phyloP scores from a whole-genome alignment of 176 grass and related monocot genomes.

The Oryza glumipatula region DNA sequence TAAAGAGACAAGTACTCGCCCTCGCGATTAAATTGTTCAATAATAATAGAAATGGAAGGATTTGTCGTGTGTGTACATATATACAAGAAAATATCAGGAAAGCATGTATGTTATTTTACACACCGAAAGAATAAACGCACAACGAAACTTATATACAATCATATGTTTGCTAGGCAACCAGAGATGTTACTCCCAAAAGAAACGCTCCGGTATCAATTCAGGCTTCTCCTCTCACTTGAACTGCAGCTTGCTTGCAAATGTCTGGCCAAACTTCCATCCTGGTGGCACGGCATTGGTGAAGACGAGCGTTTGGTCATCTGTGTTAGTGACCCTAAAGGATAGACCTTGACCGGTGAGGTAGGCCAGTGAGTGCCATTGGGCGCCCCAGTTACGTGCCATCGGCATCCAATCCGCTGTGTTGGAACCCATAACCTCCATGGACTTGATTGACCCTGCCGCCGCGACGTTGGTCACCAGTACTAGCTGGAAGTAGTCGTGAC shows the following conservation, averaged over 20 bases:
- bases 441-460: conserved; percentile 38
- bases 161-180: too few relatives aligned
- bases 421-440: conserved; percentile 41
- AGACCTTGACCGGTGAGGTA: conserved; percentile 9
- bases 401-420: background rate
- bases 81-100: too few relatives aligned
- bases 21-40: too few relatives aligned
- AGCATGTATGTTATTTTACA: too few relatives aligned
- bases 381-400: conserved; percentile 52
- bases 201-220: too few relatives aligned
- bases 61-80: too few relatives aligned
- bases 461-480: conserved; percentile 51
- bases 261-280: conserved; percentile 45
- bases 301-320: conserved; percentile 11
- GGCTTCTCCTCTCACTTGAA: conserved; percentile 29
- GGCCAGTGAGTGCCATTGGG: conserved; percentile 42
- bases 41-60: too few relatives aligned
- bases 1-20: too few relatives aligned
- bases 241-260: conserved; percentile 43
- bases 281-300: conserved; percentile 36
- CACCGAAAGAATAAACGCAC: too few relatives aligned
- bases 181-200: too few relatives aligned
- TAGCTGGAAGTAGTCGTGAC: conserved; percentile 46
- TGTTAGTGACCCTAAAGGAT: conserved; percentile 46
- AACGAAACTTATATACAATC: too few relatives aligned